These are phyloP conservation scores for Solanum tarijense DNA, from an alignment of 257 asterid genomes.

Conservation along the genomic window DNA sequence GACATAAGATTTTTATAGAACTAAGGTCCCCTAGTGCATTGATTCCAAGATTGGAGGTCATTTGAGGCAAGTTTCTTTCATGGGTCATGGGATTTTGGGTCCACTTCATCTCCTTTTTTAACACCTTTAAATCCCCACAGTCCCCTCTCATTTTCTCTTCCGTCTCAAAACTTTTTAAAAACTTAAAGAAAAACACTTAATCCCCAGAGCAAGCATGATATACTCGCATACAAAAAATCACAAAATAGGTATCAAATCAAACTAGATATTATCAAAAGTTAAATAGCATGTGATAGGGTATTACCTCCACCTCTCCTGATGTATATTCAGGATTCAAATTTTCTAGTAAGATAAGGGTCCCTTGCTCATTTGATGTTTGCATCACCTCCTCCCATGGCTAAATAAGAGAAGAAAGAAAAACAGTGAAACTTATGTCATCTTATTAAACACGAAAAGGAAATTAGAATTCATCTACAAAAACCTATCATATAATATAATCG, in stretches of 20 bases:
- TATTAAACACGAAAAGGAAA: background rate
- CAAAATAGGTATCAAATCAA: background rate
- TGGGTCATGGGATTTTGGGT: background rate
- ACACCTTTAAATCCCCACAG: background rate
- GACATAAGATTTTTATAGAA: background rate
- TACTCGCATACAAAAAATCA: background rate
- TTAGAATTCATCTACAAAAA: background rate
- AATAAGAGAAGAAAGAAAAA: constrained; percentile 1
- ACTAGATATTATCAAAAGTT: background rate
- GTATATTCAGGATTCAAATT: constrained; percentile 69
- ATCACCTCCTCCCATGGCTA: constrained; percentile 67
- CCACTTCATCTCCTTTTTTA: background rate
- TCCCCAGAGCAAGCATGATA: background rate
- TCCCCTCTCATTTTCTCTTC: background rate
- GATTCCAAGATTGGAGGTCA: background rate
- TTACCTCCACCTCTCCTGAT: constrained; percentile 86
- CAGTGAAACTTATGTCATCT: background rate
- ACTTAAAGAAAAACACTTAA: background rate
- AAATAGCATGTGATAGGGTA: background rate
- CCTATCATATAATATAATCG: background rate
- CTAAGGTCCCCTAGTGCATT: background rate
- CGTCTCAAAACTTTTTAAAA: background rate
- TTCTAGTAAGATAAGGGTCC: constrained; percentile 48
- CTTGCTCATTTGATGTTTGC: constrained; percentile 46
- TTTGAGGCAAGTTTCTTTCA: background rate